Evolutionary conservation across 306 rosid species (phyloP).

Genomic region (Quercus suber): DNA sequence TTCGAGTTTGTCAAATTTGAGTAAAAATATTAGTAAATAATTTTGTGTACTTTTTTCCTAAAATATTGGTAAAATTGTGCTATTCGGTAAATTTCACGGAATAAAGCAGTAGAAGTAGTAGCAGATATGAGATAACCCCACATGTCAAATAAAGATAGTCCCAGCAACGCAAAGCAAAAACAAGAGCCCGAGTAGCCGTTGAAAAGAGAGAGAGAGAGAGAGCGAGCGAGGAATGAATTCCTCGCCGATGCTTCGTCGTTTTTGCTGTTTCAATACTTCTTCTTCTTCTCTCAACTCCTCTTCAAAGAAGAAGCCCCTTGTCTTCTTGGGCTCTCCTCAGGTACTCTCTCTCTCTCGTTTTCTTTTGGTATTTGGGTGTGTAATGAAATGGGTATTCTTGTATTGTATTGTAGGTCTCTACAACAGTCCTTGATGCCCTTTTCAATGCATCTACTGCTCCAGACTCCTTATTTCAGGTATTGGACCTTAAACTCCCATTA

Average conservation of each 20-base stretch:
- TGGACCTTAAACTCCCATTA: not conserved
- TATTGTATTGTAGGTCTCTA: slow-evolving; percentile 45
- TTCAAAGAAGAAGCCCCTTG: slow-evolving; percentile 59
- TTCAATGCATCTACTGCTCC: slow-evolving; percentile 60
- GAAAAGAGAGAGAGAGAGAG: not conserved
- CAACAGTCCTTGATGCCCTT: slow-evolving; percentile 73
- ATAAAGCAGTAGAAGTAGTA: no score
- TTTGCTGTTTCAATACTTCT: slow-evolving; percentile 48
- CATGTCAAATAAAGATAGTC: no score
- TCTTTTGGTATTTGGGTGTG: not conserved
- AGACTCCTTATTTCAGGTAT: slow-evolving; percentile 59
- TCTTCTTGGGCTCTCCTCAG: slow-evolving; percentile 86
- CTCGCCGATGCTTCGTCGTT: slow-evolving; percentile 60
- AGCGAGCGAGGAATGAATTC: not conserved
- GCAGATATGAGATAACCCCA: not conserved
- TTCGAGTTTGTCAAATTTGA: no score
- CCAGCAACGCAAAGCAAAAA: not conserved
- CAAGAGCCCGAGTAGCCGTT: not conserved
- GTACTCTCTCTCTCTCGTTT: slow-evolving; percentile 16
- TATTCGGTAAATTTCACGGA: no score
- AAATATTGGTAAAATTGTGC: no score
- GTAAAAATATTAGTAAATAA: no score
- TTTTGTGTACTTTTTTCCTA: no score
- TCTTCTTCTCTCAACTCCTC: slow-evolving; percentile 26
- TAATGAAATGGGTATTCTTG: not conserved